These are phyloP conservation scores for Phytopythium helicoides DNA, from an alignment of 352 stramenopile species.

Conservation along the genomic window DNA sequence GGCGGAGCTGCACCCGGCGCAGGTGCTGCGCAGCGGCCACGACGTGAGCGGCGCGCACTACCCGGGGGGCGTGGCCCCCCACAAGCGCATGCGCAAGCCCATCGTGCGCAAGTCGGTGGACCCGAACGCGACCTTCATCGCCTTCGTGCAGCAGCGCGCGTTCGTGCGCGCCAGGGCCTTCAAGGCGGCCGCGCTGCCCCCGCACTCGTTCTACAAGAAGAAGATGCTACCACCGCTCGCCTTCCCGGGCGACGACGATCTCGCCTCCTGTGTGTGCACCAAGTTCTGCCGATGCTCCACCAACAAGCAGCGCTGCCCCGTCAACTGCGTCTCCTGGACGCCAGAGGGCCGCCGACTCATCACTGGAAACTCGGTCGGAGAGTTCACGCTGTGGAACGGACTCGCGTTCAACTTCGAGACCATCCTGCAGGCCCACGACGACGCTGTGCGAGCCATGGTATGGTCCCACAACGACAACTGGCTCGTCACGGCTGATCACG, in stretches of 20 bases:
- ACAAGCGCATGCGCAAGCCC: slow-evolving; percentile 85
- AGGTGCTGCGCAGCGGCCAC: slow-evolving; percentile 77
- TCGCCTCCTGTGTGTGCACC: slow-evolving; percentile 78
- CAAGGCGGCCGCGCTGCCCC: slow-evolving; percentile 50
- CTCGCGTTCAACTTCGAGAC: slow-evolving; percentile 98
- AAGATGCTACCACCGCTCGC: slow-evolving; percentile 76
- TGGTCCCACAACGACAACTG: slow-evolving; percentile 91
- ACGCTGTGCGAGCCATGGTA: slow-evolving; percentile 87
- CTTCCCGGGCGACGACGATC: slow-evolving; percentile 58
- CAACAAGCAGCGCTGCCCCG: slow-evolving; percentile 90
- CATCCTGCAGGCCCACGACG: slow-evolving; percentile 92
- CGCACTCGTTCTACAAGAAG: slow-evolving; percentile 84
- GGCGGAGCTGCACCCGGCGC: slow-evolving; percentile 58
- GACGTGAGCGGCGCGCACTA: slow-evolving; percentile 72
- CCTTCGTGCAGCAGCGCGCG: slow-evolving; percentile 70
- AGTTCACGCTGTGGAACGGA: slow-evolving; percentile 98
- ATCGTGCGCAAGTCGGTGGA: slow-evolving; percentile 88
- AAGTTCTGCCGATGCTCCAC: slow-evolving; percentile 88
- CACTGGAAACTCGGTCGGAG: slow-evolving; percentile 96
- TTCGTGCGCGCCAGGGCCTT: slow-evolving; percentile 56
- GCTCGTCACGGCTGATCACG: slow-evolving; percentile 88
- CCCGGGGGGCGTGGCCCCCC: slow-evolving; percentile 56
- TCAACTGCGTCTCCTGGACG: slow-evolving; percentile 95
- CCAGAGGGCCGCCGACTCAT: slow-evolving; percentile 93
- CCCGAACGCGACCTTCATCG: slow-evolving; percentile 84